Evolutionary conservation across 1,139 yeast genomes (phyloP), one percentile per base, ranked within the genome.

Genomic region (Kodamaea fungicola): DNA sequence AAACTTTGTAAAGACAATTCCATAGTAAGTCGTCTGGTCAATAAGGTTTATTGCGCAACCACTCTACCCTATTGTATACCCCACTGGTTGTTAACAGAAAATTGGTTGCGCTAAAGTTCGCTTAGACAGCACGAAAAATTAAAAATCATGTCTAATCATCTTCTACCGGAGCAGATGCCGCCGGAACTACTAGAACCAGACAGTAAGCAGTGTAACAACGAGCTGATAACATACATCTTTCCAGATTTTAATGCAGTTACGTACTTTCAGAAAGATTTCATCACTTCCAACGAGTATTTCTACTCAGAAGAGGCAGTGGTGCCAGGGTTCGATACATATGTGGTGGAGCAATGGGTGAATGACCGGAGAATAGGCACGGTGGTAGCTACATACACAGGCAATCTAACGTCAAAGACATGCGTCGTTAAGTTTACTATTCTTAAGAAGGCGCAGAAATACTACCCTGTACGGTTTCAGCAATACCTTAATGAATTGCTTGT

Each of bases 271-370:
- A 62, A 66, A 30, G 72, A 73, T 24, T 70, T 71, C 41, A 56
- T 64, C 8, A 46, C 54, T 2, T 51, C 55, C 12, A 57, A 61
- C 25, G 75, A 74, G 41, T 61, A 66, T 50, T 66, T 64, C 42
- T 42, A 63, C 9, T 53, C 51, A 37, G 75, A 72, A 30, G 74
- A 70, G 38, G 58, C 79, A 1, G 62, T 62, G 12, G 67, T 80
- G 5, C 50, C 66, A 1, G 97, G 97, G 1, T 87, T 84, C 55
- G 97, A 92, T 56, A 75, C 86, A 22, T 92, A 92, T 53, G 68
- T 92, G 33, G 95, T 90, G 8, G 97, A 92, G 55, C 97, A 90
- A 59, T 92, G 98, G 97, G 83, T 86, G 3, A 74, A 83, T 30
- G 81, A 80, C 40, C 67, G 97, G 29, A 72, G 75, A 38, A 65